These are phyloP conservation scores for Populus hybrid DNA, from an alignment of 441 rosid genomes.

Conservation along the genomic window DNA sequence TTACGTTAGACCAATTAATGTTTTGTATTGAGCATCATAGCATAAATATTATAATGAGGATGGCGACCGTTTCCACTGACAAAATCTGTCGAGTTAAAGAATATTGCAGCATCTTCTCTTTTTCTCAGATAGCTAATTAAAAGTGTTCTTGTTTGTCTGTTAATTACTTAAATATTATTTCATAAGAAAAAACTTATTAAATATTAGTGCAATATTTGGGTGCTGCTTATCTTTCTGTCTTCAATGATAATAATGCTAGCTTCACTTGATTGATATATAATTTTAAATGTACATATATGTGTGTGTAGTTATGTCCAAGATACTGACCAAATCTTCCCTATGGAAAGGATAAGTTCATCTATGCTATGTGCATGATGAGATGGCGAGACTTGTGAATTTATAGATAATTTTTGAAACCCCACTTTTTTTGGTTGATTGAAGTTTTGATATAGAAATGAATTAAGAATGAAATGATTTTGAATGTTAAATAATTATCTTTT, in stretches of 20 bases:
- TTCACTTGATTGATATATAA: neutral
- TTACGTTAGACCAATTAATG: neutral
- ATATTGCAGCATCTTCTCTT: neutral
- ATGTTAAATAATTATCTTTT: no score
- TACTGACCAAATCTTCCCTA: neutral
- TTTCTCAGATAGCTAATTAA: neutral
- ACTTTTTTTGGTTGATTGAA: neutral
- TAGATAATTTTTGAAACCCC: neutral
- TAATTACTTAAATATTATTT: no score
- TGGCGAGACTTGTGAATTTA: neutral
- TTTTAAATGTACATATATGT: neutral
- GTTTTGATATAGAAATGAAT: neutral
- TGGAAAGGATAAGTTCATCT: neutral
- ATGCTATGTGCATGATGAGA: neutral
- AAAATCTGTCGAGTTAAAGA: neutral
- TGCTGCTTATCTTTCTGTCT: neutral
- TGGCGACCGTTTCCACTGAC: neutral
- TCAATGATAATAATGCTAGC: neutral
- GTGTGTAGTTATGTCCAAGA: neutral
- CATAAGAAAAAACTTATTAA: no score
- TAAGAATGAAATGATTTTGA: neutral
- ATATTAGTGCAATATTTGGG: neutral
- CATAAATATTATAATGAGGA: neutral
- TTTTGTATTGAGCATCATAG: neutral
- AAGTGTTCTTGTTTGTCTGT: neutral